Percentiles rank a stretch among this genome's conserved stretches.
phyloP scores from a whole-genome alignment of 805 yeast species.

The Wickerhamomyces hampshirensis region DNA sequence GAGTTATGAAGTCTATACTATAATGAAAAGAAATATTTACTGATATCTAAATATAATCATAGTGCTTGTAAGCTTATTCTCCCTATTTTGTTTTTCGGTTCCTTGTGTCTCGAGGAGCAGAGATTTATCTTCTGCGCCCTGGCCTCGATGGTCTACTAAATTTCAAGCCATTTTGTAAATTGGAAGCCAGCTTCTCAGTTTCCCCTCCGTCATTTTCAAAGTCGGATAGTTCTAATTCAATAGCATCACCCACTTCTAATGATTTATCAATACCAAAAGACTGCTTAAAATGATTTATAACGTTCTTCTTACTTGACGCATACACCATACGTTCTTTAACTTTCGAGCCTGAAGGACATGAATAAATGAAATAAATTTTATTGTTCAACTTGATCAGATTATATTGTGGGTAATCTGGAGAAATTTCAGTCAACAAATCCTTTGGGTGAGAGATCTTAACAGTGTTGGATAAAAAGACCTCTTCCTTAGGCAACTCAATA shows the following conservation, averaged over 20 bases:
- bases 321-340: conserved; percentile 90
- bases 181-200: conserved; percentile 12
- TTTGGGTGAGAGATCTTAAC: conserved; percentile 18
- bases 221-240: conserved; percentile 56
- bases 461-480: conserved; percentile 33
- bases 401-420: conserved; percentile 49
- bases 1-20: too few relatives aligned
- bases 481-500: conserved; percentile 48
- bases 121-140: conserved; percentile 39
- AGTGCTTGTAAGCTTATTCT: too few relatives aligned
- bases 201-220: conserved; percentile 27
- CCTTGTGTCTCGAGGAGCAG: too few relatives aligned
- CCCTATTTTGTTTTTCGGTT: too few relatives aligned
- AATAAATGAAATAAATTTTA: conserved; percentile 59
- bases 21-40: too few relatives aligned
- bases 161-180: conserved; percentile 26
- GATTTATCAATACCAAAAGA: conserved; percentile 32
- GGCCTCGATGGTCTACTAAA: conserved; percentile 71
- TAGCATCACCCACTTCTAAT: conserved; percentile 70
- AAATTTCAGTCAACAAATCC: conserved; percentile 31
- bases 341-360: conserved; percentile 87
- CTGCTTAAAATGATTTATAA: conserved; percentile 44
- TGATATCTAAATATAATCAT: too few relatives aligned
- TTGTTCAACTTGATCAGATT: conserved; percentile 44
- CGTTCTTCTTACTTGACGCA: conserved; percentile 72